Base-by-base conservation (phyloP, 169 alveolate genomes). In the Eimeria praecox region DNA sequence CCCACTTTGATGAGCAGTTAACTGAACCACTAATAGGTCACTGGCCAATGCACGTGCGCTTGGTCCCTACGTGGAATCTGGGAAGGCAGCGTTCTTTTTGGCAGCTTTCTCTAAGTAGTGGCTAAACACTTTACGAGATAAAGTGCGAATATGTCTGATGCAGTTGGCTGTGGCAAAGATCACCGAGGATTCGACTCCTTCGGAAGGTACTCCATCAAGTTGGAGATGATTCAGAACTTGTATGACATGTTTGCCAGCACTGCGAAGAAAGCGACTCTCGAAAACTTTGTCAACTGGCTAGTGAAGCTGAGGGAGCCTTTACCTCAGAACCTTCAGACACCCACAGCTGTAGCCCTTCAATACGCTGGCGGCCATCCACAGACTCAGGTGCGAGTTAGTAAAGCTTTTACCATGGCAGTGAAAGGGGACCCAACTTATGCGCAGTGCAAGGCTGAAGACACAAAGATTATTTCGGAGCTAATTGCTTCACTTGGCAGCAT, bases 151-250 rank as follows among this genome's bases (percentile, higher is more conserved):
- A 0, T 73, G 83, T 35, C 54, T 38, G 83, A 33, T 38, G 93
- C 93, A 87, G 93, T 87, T 54, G 82, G 82, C 49, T 87, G 93
- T 30, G 93, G 93, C 5, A 87, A 87, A 62, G 93, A 87, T 46
- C 78, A 59, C 44, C 78, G 49, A 10, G 82, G 82, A 22, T 16
- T 22, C n/a, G 93, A 87, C 83, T 87, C 93, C 42, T 87, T 46
- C 33, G 82, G 82, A 24, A 80, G 93, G 10, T 87, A 59, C 49
- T 87, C 93, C 46, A 87, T 87, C 52, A 87, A 87, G 64, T 20
- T 87, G 93, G 82, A 87, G 49, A 87, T 87, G 82, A 46, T 87
- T 8, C 82, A 87, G 44, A 6, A 62, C 33, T 59, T 87, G 82
- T 87, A 59, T 22, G 93, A 87, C 40, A 87, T 87, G 93, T 87